Base-by-base conservation (phyloP, 345 rosid genomes). In the Citropsis articulata region DNA sequence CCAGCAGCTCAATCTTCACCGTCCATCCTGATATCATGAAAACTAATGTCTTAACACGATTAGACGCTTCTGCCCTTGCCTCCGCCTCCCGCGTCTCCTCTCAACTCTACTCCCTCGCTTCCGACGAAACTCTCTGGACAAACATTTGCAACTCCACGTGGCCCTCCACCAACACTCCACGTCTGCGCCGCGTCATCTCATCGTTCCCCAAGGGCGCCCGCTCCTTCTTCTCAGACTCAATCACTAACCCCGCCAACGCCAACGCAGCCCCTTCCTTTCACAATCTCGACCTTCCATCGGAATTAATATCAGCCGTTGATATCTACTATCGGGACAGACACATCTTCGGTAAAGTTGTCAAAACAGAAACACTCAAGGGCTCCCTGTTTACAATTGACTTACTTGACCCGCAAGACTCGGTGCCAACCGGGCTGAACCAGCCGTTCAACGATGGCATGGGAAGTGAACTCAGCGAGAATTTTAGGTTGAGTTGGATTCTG, bases 241-340 rank as follows among this genome's bases (percentile, higher is more conserved):
- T 85, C 79, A 78, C 88, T 63, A 78, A 71, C 56, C 76, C 85
- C 73, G 62, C 69, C 72, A 9, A 38, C 73, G 62, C 69, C 72
- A 9, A 38, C 63, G 2, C 79, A 35, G 2, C 48, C 48, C 19
- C 24, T n/a, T 4, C 78, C 40, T 59, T 14, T 56, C 64, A 72
- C 55, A 24, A 77, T 67, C 60, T 6, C 30, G 27, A 36, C 57
- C 71, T 42, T 77, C 71, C 87, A 8, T 53, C 82, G 0, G 86
- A 85, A 45, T n/a, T 93, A 55, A 88, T 93, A 76, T 91, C 98
- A 33, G 87, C 94, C 53, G 95, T 94, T 4, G 98, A 94, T 82
- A 69, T 90, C 9, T 83, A 76, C 69, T 86, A 87, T 85, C 66
- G 76, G 18, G 81, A 82, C 21, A 71, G 82, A n/a, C 77, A 86